Conservation (phyloP, 2,329 filamentous ascomycete species). For the Chaetomiaceae sp. region DNA sequence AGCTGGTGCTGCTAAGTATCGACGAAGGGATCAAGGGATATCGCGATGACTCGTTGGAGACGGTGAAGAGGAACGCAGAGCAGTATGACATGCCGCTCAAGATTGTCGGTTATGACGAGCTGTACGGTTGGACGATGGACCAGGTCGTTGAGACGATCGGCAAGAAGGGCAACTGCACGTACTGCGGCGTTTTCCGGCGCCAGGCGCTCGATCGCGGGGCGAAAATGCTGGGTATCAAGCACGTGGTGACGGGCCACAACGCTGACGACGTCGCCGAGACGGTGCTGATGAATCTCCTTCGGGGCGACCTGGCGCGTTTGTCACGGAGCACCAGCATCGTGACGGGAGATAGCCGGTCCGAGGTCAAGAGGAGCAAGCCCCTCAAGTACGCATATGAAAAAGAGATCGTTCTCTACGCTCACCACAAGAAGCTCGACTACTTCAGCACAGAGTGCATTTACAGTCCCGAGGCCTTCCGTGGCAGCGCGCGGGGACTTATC, state of each 20-base stretch:
- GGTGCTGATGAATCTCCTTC: slow-evolving; percentile 91
- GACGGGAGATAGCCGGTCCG: slow-evolving; percentile 68
- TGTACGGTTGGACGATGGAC: slow-evolving; percentile 99
- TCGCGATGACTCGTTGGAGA: slow-evolving; percentile 90
- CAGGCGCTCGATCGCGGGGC: slow-evolving; percentile 92
- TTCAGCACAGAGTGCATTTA: slow-evolving; percentile 99
- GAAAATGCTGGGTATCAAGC: slow-evolving; percentile 76
- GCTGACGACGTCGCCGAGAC: slow-evolving; percentile 97
- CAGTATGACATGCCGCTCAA: slow-evolving; percentile 90
- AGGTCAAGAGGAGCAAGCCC: slow-evolving; percentile 92
- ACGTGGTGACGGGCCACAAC: slow-evolving; percentile 96
- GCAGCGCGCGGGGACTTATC: slow-evolving; percentile 83
- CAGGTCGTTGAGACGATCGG: slow-evolving; percentile 94
- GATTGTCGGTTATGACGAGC: slow-evolving; percentile 85
- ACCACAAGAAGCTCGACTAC: slow-evolving; percentile 95
- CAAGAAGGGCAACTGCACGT: slow-evolving; percentile 98
- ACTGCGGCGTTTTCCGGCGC: slow-evolving; percentile 91
- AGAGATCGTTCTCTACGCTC: slow-evolving; percentile 95
- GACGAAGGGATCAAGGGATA: slow-evolving; percentile 98
- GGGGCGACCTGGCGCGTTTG: slow-evolving; percentile 81
- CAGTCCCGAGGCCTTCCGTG: slow-evolving; percentile 92
- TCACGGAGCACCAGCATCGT: slow-evolving; percentile 87
- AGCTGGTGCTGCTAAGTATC: slow-evolving; percentile 82
- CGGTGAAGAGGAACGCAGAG: slow-evolving; percentile 84
- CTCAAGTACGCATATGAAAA: slow-evolving; percentile 99